Evolutionary conservation across 352 stramenopile genomes (phyloP).

Genomic region (Pythium sp.): DNA sequence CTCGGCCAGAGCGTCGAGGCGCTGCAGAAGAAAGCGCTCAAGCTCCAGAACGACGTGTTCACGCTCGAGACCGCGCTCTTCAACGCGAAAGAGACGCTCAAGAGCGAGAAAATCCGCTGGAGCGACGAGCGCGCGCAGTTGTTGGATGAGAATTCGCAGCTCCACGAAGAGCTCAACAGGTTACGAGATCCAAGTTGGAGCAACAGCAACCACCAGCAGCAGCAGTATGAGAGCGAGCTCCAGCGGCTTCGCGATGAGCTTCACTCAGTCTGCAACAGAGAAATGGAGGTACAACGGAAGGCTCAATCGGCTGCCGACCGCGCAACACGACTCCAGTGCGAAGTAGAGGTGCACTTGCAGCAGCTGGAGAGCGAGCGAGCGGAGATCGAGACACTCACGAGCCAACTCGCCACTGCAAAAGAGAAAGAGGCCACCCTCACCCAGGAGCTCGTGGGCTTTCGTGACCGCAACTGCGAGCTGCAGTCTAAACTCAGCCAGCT

Average conservation of each 20-base stretch:
- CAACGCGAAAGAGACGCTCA: conserved; percentile 35
- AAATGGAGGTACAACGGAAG: background rate
- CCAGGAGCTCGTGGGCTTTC: conserved; percentile 11
- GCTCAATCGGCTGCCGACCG: background rate
- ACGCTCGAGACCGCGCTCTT: conserved; percentile 41
- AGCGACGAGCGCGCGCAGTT: conserved; percentile 28
- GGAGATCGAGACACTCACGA: conserved; percentile 4
- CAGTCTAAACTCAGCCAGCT: conserved; percentile 15
- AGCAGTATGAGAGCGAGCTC: conserved; percentile 9
- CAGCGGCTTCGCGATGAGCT: conserved; percentile 11
- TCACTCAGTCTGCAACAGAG: background rate
- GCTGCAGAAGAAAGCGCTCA: conserved; percentile 36
- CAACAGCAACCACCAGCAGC: background rate
- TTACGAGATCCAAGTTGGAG: background rate
- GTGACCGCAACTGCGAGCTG: conserved; percentile 16
- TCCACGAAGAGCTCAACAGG: conserved; percentile 20
- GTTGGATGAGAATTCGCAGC: conserved; percentile 17
- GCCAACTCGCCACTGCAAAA: background rate
- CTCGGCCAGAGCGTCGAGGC: conserved; percentile 27
- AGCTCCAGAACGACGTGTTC: conserved; percentile 53
- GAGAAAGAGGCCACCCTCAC: conserved; percentile 3
- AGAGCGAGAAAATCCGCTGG: conserved; percentile 31
- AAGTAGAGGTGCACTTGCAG: background rate
- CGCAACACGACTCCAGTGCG: conserved; percentile 9
- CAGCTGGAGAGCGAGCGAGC: background rate